A percentile compares a stretch with the other conserved stretches of the same genome.
Conservation (phyloP, 78 protist genomes). For the Isochrysis galbana region DNA sequence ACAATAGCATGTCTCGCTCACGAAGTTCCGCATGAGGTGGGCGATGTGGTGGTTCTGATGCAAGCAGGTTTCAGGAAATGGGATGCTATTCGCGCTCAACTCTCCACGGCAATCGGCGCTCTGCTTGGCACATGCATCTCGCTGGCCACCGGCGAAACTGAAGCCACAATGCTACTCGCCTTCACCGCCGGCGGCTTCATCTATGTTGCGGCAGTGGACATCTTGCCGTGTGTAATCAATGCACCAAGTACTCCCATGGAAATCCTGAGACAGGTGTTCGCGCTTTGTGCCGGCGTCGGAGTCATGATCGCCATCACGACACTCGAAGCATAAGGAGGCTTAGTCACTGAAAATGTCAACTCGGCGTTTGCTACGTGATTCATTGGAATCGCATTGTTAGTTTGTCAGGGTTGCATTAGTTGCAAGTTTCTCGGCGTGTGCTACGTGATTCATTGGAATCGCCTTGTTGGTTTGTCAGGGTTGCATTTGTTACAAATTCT, state of each 20-base stretch:
- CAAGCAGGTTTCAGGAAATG: conserved; percentile 41
- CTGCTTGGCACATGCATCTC: neutral
- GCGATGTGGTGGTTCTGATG: conserved; percentile 70
- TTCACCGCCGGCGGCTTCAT: conserved; percentile 15
- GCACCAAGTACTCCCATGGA: neutral
- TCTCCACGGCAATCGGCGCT: neutral
- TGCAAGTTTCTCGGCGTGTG: no score
- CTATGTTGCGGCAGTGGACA: conserved; percentile 12
- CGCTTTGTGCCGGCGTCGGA: neutral
- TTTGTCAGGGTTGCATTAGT: no score
- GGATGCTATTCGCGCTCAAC: neutral
- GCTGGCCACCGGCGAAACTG: neutral
- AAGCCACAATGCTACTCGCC: neutral
- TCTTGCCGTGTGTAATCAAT: neutral
- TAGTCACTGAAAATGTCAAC: no score
- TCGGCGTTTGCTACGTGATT: no score
- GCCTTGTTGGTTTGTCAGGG: no score
- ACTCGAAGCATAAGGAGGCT: no score
- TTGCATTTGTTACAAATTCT: no score
- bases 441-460: no score
- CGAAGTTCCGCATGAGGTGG: conserved; percentile 80
- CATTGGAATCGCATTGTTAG: no score
- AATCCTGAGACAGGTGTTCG: neutral
- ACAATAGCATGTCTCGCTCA: conserved; percentile 58
- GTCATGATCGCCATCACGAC: neutral